Conservation (phyloP, 1,139 yeast species). For the Blastobotrys arbuscula region DNA sequence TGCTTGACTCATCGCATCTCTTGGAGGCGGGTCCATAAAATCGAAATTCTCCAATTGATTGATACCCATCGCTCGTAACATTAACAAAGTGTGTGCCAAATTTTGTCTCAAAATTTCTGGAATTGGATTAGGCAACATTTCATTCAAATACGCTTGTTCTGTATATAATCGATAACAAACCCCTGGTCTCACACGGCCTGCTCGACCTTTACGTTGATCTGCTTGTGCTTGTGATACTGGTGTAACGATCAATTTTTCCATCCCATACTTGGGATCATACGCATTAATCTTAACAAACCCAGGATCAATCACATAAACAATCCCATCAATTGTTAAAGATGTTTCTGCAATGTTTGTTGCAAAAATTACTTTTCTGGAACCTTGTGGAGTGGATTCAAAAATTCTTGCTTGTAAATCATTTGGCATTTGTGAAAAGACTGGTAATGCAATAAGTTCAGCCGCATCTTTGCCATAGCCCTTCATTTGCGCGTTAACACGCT, state of each 20-base stretch:
- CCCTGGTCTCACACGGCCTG: constrained; percentile 86
- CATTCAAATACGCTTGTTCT: constrained; percentile 58
- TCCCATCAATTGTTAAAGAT: constrained; percentile 75
- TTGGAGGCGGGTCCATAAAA: constrained; percentile 93
- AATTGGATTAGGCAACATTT: constrained; percentile 77
- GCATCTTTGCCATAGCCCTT: constrained; percentile 59
- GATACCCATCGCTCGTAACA: constrained; percentile 95
- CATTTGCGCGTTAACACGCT: constrained; percentile 60
- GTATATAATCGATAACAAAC: constrained; percentile 72
- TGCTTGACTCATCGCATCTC: constrained; percentile 67
- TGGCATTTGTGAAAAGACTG: constrained; percentile 79
- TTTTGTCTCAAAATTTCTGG: constrained; percentile 96
- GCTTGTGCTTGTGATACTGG: constrained; percentile 84
- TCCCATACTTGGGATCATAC: constrained; percentile 68
- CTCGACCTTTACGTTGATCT: constrained; percentile 76
- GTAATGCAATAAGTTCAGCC: constrained; percentile 69
- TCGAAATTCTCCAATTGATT: constrained; percentile 73
- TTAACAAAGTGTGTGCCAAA: constrained; percentile 72
- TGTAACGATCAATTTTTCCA: constrained; percentile 66
- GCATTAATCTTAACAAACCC: constrained; percentile 77
- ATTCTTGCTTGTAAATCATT: constrained; percentile 66
- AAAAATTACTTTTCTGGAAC: constrained; percentile 63
- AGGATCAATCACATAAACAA: constrained; percentile 70
- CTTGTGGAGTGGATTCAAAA: constrained; percentile 69
- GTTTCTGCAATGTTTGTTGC: constrained; percentile 85